phyloP scores from a whole-genome alignment of 345 rosid genomes.

The Rhodamnia argentea region DNA sequence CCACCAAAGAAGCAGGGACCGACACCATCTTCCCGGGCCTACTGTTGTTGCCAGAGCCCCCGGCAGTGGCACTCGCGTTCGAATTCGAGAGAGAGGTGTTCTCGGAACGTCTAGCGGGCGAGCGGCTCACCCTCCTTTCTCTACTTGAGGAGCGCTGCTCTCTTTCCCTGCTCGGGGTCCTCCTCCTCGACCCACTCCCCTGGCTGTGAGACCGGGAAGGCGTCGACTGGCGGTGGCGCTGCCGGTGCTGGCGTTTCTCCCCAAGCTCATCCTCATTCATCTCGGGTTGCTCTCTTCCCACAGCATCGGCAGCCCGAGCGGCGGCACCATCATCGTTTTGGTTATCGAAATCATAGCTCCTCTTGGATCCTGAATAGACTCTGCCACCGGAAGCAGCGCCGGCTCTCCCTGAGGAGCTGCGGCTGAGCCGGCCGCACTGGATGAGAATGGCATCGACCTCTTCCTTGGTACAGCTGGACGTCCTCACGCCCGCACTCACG shows the following conservation, averaged over 20 bases:
- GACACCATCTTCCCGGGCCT: constrained; percentile 70
- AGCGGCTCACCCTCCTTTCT: constrained; percentile 58
- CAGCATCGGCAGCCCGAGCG: constrained; percentile 8
- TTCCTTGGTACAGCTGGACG: constrained; percentile 60
- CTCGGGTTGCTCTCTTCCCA: constrained; percentile 8
- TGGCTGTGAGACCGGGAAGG: constrained; percentile 30
- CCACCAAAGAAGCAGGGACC: constrained; percentile 73
- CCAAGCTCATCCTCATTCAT: constrained; percentile 26
- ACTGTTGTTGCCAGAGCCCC: neutral
- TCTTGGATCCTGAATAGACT: constrained; percentile 78
- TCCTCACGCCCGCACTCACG: constrained; percentile 18
- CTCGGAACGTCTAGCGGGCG: constrained; percentile 77
- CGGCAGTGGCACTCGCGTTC: neutral
- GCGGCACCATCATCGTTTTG: constrained; percentile 9
- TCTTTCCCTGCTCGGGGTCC: constrained; percentile 93
- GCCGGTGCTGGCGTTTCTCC: constrained; percentile 26
- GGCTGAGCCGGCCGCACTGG: constrained; percentile 88
- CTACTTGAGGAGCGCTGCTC: constrained; percentile 59
- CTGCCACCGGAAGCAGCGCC: constrained; percentile 19
- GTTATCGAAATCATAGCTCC: constrained; percentile 76
- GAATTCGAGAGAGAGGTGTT: constrained; percentile 7
- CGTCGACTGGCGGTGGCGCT: constrained; percentile 39
- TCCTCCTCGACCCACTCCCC: constrained; percentile 49
- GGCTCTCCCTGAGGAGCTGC: constrained; percentile 51
- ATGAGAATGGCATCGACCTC: constrained; percentile 90